Conservation (phyloP, 192 early-diverging fungal genomes). For the Linnemannia elongata region DNA sequence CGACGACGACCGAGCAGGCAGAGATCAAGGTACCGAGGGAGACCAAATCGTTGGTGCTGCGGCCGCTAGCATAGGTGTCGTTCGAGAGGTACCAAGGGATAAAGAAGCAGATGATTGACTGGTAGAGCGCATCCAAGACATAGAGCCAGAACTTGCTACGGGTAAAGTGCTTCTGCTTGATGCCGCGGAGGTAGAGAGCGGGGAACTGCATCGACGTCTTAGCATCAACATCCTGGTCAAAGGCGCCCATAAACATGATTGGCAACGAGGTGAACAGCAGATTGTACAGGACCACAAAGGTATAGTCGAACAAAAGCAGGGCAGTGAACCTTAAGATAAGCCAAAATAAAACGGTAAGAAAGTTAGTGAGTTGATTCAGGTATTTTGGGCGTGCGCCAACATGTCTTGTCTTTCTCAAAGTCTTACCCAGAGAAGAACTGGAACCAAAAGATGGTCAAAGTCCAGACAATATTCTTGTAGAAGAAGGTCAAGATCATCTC, state of each 20-base stretch:
- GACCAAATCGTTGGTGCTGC: constrained; percentile 70
- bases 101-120: constrained; percentile 79
- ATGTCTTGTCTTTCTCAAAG: background rate
- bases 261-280: constrained; percentile 90
- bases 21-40: constrained; percentile 81
- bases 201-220: constrained; percentile 78
- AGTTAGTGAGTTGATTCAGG: background rate
- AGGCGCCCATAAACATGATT: constrained; percentile 78
- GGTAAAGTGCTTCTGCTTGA: constrained; percentile 81
- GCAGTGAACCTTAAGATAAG: constrained; percentile 75
- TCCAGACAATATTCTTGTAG: constrained; percentile 96
- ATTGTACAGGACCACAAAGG: constrained; percentile 92
- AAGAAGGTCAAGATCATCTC: constrained; percentile 94
- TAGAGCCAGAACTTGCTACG: constrained; percentile 81
- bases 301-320: constrained; percentile 86
- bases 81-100: constrained; percentile 68
- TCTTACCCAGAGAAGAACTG: constrained; percentile 86
- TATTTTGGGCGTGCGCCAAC: background rate
- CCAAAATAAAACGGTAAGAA: background rate
- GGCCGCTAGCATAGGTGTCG: constrained; percentile 61
- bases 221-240: constrained; percentile 87
- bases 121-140: constrained; percentile 77
- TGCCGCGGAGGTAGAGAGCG: constrained; percentile 83
- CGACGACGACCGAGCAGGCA: constrained; percentile 77
- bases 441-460: constrained; percentile 90